Evolutionary conservation across 1,284 basidiomycete genomes (phyloP).

Genomic region (Hemileia vastatrix): DNA sequence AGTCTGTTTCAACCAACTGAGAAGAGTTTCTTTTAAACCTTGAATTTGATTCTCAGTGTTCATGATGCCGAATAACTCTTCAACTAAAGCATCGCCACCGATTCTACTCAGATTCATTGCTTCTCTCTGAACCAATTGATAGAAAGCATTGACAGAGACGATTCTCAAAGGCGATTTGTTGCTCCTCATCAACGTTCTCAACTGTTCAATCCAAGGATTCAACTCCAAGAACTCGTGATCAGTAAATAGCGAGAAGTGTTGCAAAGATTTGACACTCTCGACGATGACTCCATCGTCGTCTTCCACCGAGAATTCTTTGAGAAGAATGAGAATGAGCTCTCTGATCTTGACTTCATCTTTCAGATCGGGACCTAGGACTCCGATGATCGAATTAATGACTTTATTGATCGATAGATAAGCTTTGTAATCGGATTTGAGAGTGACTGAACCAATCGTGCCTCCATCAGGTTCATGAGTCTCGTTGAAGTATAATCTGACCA

Average conservation of each 20-base stretch:
- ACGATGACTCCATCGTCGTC: constrained; percentile 77
- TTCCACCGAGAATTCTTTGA: constrained; percentile 74
- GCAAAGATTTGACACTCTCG: constrained; percentile 87
- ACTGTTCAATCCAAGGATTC: constrained; percentile 30
- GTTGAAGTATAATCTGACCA: constrained; percentile 77
- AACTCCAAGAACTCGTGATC: constrained; percentile 57
- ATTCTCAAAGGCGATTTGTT: constrained; percentile 66
- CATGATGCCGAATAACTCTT: constrained; percentile 85
- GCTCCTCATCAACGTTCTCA: constrained; percentile 29
- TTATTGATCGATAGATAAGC: constrained; percentile 83
- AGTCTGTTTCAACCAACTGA: constrained; percentile 91
- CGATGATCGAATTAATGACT: constrained; percentile 83
- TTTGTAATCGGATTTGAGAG: constrained; percentile 78
- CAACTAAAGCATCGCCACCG: constrained; percentile 88
- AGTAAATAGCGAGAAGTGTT: constrained; percentile 93
- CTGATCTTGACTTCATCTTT: constrained; percentile 73
- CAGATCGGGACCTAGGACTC: constrained; percentile 87
- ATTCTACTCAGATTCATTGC: constrained; percentile 80
- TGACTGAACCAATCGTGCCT: constrained; percentile 67
- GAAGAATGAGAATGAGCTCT: constrained; percentile 69
- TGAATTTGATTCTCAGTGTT: constrained; percentile 90
- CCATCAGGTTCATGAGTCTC: constrained; percentile 91
- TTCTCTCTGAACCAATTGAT: constrained; percentile 93
- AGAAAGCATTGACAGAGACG: constrained; percentile 89
- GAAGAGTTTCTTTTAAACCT: constrained; percentile 82